Conservation (phyloP, 164 flowering plant species). For the Echeveria elegans region DNA sequence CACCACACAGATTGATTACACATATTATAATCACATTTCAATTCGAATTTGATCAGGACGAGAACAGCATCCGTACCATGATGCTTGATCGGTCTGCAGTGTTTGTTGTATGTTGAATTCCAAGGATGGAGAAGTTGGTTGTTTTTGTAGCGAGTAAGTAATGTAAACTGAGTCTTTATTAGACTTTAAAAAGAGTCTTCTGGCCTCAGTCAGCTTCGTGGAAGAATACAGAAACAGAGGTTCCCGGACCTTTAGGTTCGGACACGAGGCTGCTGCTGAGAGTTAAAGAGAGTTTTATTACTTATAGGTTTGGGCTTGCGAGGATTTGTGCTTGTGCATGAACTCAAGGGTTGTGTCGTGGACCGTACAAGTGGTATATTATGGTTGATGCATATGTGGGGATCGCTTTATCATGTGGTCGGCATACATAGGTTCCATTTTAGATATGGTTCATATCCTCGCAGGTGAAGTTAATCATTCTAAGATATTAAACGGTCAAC, state of each 20-base stretch:
- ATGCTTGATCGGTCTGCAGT: not conserved
- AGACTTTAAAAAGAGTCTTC: not conserved
- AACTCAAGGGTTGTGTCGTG: not conserved
- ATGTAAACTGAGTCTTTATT: not conserved
- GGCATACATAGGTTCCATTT: not conserved
- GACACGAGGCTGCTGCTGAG: constrained; percentile 1
- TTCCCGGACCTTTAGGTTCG: not conserved
- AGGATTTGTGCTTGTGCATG: not conserved
- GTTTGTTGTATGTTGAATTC: not conserved
- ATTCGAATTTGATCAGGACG: not conserved
- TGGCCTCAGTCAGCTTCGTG: not conserved
- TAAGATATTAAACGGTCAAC: no score
- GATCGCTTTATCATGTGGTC: constrained; percentile 2
- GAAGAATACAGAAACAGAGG: not conserved
- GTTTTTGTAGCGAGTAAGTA: not conserved
- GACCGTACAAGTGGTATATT: constrained; percentile 3
- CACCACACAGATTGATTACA: not conserved
- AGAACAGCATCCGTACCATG: not conserved
- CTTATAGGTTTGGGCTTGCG: not conserved
- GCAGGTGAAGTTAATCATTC: no score
- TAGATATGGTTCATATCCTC: not conserved
- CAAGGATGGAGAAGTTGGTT: not conserved
- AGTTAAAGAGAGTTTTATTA: not conserved
- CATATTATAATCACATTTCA: not conserved
- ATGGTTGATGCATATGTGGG: no score